Conservation (phyloP, 75 land plant genomes). For the Cupressus sempervirens region DNA sequence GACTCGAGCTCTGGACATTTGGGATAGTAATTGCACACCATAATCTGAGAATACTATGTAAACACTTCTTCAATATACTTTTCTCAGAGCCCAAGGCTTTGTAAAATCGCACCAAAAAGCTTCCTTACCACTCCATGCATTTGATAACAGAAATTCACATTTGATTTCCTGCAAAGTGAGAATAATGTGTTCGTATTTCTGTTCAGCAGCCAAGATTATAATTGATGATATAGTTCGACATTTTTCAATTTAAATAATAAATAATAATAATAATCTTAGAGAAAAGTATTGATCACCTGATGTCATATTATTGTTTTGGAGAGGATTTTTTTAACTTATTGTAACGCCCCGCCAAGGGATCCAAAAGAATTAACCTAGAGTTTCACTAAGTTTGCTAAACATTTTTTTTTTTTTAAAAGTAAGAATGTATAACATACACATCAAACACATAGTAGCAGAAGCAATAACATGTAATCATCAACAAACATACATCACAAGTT, state of each 20-base stretch:
- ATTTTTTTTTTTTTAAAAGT: no score
- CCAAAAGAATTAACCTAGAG: no score
- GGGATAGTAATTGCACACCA: constrained; percentile 30
- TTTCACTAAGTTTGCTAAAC: no score
- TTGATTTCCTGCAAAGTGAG: not conserved
- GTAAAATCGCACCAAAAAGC: constrained; percentile 14
- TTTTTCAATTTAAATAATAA: not conserved
- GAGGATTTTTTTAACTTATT: no score
- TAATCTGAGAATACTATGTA: constrained; percentile 10
- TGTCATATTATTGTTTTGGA: no score
- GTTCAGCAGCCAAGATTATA: not conserved
- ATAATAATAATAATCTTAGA: no score
- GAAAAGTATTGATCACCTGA: no score
- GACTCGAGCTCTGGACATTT: constrained; percentile 30
- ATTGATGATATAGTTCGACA: not conserved
- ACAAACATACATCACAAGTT: no score
- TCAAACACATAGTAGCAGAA: no score
- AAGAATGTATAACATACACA: no score
- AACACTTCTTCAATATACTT: constrained; percentile 15
- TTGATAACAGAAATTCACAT: not conserved
- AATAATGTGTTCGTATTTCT: not conserved
- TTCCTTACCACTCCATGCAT: constrained; percentile 13
- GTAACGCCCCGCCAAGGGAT: no score
- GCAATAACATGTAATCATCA: no score
- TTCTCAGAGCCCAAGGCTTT: constrained; percentile 27